A percentile compares a stretch with the other conserved stretches of the same genome.
phyloP scores from a whole-genome alignment of 1,139 yeast species.

The Pichia sp. region DNA sequence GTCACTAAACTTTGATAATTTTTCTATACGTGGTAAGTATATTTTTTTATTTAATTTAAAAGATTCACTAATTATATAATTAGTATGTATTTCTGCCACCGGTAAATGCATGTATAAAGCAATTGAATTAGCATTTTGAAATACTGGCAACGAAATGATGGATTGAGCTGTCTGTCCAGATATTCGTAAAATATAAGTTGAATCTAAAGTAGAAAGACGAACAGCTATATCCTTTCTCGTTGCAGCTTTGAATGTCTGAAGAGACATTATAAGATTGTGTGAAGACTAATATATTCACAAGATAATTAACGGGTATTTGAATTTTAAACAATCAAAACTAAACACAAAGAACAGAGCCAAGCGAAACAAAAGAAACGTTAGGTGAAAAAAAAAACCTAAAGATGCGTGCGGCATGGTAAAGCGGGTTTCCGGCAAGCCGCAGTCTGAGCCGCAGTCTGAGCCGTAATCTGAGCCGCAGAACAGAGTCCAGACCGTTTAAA shows the following conservation, averaged over 20 bases:
- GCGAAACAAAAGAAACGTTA: too few species aligned
- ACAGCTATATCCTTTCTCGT: neutral
- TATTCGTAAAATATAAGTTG: neutral
- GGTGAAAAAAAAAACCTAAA: too few species aligned
- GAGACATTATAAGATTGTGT: neutral
- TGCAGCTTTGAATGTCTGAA: neutral
- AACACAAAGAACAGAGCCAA: too few species aligned
- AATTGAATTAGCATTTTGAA: conserved; percentile 3
- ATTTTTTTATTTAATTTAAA: conserved; percentile 36
- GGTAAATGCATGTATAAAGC: conserved; percentile 9
- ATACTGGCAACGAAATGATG: neutral
- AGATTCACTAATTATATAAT: conserved; percentile 22
- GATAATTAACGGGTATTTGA: too few species aligned
- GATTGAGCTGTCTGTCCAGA: neutral
- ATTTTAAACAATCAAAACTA: too few species aligned
- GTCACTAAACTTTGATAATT: conserved; percentile 21
- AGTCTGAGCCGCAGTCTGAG: too few species aligned
- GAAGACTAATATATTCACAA: too few species aligned
- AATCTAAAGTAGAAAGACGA: neutral
- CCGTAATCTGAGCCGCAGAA: too few species aligned
- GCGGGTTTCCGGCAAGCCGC: too few species aligned
- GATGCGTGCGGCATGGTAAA: too few species aligned
- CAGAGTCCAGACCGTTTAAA: neutral
- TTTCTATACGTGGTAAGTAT: conserved; percentile 46
- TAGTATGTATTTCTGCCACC: conserved; percentile 5